Evolutionary conservation across 805 yeast genomes (phyloP).

Genomic region (Naumovozyma baii): DNA sequence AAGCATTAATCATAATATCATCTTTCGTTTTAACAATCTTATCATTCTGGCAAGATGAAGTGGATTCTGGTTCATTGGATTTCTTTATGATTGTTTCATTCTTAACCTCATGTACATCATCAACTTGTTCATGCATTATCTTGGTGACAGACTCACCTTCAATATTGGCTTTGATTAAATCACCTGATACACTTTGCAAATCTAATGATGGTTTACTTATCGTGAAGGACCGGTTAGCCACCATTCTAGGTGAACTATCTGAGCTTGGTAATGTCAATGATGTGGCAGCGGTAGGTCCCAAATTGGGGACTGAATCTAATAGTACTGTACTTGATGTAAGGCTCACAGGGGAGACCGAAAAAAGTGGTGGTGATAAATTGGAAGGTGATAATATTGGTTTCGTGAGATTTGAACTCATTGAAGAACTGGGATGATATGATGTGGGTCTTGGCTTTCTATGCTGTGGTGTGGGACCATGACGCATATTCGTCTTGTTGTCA

Average conservation of each 20-base stretch:
- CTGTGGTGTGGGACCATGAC: constrained; percentile 25
- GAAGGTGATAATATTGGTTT: neutral
- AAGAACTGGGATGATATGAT: constrained; percentile 56
- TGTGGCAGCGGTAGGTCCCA: constrained; percentile 8
- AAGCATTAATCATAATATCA: too few relatives aligned
- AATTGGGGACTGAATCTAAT: constrained; percentile 12
- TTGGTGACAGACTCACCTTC: constrained; percentile 15
- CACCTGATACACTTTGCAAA: constrained; percentile 30
- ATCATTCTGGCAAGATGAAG: too few relatives aligned
- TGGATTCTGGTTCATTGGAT: too few relatives aligned
- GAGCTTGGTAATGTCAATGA: constrained; percentile 4
- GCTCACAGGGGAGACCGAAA: neutral
- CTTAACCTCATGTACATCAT: constrained; percentile 5
- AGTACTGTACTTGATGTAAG: neutral
- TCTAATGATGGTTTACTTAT: constrained; percentile 31
- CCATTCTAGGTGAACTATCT: constrained; percentile 15
- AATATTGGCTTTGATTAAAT: constrained; percentile 27
- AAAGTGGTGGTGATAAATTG: neutral
- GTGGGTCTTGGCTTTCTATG: constrained; percentile 71
- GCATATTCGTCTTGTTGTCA: neutral
- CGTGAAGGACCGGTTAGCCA: constrained; percentile 17
- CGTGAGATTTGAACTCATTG: neutral
- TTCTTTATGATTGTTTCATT: too few relatives aligned
- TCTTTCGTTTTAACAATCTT: too few relatives aligned
- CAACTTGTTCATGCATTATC: constrained; percentile 17